Evolutionary conservation across 1,139 yeast genomes (phyloP), one percentile per base, ranked within the genome.

Genomic region (Hansenula sp.): DNA sequence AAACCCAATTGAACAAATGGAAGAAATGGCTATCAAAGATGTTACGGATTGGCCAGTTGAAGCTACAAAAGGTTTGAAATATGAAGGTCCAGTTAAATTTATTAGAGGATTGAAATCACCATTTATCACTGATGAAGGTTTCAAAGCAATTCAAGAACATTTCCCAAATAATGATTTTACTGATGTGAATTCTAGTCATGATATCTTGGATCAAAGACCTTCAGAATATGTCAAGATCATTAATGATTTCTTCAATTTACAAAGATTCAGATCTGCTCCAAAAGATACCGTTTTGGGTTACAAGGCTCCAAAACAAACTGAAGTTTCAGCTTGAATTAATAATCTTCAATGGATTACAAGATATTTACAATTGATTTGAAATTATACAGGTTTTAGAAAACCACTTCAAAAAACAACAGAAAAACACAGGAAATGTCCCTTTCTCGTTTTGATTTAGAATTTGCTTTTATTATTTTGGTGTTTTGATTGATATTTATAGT

Each of bases 111-210:
- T 57, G n/a, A 49, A 63, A 21, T 71, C 77, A 3, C 60, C 64
- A 5, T 74, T 74, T 44, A 64, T 74, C 19, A 47, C 50, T 18
- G 55, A 59, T 4, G 52, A 59, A 11, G 62, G 67, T 32, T 38
- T 53, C 4, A 34, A 45, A 1, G 62, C 52, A 10, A 74, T 74
- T 41, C 54, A 61, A 3, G 48, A 52, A 6, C 69, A 66, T 47
- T 75, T 74, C 57, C 56, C 66, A 20, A 43, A 65, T 32, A 42
- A 61, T 19, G 48, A 50, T 25, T 52, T 59, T 32, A 52, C 52
- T 18, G 64, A 60, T 16, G 64, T 67, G 38, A 66, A 73, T 40
- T 59, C 73, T 26, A 70, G 74, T 10, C 79, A 75, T 56, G 73
- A 74, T 66, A 54, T 73, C 3, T 63, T 71, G 24, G 61, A 65